These are phyloP conservation scores for Trifolium repens DNA, from an alignment of 306 rosid species.

Conservation along the genomic window DNA sequence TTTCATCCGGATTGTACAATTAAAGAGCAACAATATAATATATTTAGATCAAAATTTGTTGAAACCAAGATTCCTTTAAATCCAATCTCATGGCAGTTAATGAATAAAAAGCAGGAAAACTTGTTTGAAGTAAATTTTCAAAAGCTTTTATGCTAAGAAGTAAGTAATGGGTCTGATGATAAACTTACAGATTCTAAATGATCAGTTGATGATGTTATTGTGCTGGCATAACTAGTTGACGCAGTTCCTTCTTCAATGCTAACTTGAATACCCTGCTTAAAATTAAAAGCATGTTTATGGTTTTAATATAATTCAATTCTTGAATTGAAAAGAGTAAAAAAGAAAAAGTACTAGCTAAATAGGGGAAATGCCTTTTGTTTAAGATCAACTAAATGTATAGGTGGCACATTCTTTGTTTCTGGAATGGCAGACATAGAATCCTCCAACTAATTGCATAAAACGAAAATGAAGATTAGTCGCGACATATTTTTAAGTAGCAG, in stretches of 20 bases:
- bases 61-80: no score
- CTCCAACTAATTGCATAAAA: not conserved
- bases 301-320: not conserved
- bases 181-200: not conserved
- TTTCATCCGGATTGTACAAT: no score
- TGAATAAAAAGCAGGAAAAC: no score
- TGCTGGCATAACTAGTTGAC: not conserved
- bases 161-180: not conserved
- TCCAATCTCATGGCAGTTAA: no score
- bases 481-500: not conserved
- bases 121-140: no score
- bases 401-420: not conserved
- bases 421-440: not conserved
- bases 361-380: constrained; percentile 7
- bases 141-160: no score
- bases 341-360: no score
- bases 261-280: not conserved
- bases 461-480: not conserved
- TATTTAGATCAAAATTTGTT: no score
- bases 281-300: not conserved
- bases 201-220: not conserved
- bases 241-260: not conserved
- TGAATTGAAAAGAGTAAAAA: not conserved
- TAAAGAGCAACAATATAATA: no score
- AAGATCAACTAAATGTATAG: not conserved